A percentile compares a stretch with the other conserved stretches of the same genome.
Evolutionary conservation across 768 basidiomycete species (phyloP).

Genomic region (Mycena vitilis): DNA sequence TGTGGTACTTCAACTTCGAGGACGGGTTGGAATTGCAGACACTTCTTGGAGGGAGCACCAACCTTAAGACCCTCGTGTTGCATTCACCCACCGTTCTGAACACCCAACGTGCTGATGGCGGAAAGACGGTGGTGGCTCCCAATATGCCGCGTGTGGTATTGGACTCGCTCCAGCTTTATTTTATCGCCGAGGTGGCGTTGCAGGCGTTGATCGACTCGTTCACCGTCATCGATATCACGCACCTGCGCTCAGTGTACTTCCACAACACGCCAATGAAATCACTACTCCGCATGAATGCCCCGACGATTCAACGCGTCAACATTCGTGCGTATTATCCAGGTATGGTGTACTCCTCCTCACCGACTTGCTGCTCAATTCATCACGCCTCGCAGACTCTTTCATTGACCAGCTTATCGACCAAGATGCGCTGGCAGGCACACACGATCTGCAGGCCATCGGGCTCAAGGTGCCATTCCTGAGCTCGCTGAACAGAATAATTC

Average conservation of each 20-base stretch:
- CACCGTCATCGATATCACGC: slow-evolving; percentile 21
- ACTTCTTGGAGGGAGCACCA: slow-evolving; percentile 3
- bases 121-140: not conserved
- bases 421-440: slow-evolving; percentile 12
- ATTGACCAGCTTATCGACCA: not conserved
- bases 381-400: not conserved
- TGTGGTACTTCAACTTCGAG: slow-evolving; percentile 21
- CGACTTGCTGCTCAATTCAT: not conserved
- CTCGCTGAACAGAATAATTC: slow-evolving; percentile 18
- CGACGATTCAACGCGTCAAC: slow-evolving; percentile 10
- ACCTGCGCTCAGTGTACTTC: slow-evolving; percentile 22
- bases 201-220: slow-evolving; percentile 16
- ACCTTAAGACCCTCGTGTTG: slow-evolving; percentile 27
- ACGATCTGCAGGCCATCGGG: slow-evolving; percentile 17
- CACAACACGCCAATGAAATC: slow-evolving; percentile 29
- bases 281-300: slow-evolving; percentile 11
- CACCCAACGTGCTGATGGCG: not conserved
- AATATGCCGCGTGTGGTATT: slow-evolving; percentile 7
- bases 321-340: slow-evolving; percentile 25
- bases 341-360: not conserved
- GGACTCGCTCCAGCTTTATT: slow-evolving; percentile 27
- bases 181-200: slow-evolving; percentile 8
- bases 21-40: slow-evolving; percentile 23
- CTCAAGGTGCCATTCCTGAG: slow-evolving; percentile 19
- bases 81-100: slow-evolving; percentile 1